A percentile compares a stretch with the other conserved stretches of the same genome.
phyloP scores from a whole-genome alignment of 345 rosid genomes.

The Anacardium occidentale region DNA sequence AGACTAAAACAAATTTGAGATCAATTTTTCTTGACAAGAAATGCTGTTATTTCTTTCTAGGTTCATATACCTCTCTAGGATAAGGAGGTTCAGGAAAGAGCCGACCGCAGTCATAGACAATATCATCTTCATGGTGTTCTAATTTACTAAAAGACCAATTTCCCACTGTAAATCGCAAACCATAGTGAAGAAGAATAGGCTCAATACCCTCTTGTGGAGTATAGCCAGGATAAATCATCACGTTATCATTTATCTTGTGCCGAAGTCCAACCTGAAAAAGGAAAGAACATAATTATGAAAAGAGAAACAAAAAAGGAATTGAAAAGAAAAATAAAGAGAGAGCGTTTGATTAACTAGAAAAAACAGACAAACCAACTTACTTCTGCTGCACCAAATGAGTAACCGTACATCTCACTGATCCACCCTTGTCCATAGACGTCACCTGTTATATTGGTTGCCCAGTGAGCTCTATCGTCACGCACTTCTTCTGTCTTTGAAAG shows the following conservation, averaged over 20 bases:
- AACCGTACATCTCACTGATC: slow-evolving; percentile 99
- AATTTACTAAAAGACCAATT: slow-evolving; percentile 96
- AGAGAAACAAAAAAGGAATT: neutral
- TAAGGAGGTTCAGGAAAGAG: slow-evolving; percentile 97
- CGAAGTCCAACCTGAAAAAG: slow-evolving; percentile 76
- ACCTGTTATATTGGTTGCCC: slow-evolving; percentile 96
- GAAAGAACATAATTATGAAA: slow-evolving; percentile 16
- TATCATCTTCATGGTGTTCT: slow-evolving; percentile 84
- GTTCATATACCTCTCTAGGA: slow-evolving; percentile 78
- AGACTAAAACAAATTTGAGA: slow-evolving; percentile 1
- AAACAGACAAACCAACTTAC: slow-evolving; percentile 39
- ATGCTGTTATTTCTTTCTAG: neutral
- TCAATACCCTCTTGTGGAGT: slow-evolving; percentile 74
- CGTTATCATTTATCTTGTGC: slow-evolving; percentile 83
- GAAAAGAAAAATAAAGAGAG: neutral
- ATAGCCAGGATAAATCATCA: slow-evolving; percentile 98
- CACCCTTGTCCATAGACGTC: slow-evolving; percentile 92
- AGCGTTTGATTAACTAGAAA: neutral
- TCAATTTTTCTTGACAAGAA: slow-evolving; percentile 12
- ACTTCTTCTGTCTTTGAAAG: slow-evolving; percentile 97
- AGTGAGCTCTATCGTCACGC: slow-evolving; percentile 86
- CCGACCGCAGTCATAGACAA: slow-evolving; percentile 79
- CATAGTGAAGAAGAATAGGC: slow-evolving; percentile 93
- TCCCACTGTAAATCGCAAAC: slow-evolving; percentile 78
- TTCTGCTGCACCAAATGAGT: slow-evolving; percentile 98